These are phyloP conservation scores for Dactylellina haptotyla DNA, from an alignment of 2,329 filamentous ascomycete genomes.

Conservation along the genomic window DNA sequence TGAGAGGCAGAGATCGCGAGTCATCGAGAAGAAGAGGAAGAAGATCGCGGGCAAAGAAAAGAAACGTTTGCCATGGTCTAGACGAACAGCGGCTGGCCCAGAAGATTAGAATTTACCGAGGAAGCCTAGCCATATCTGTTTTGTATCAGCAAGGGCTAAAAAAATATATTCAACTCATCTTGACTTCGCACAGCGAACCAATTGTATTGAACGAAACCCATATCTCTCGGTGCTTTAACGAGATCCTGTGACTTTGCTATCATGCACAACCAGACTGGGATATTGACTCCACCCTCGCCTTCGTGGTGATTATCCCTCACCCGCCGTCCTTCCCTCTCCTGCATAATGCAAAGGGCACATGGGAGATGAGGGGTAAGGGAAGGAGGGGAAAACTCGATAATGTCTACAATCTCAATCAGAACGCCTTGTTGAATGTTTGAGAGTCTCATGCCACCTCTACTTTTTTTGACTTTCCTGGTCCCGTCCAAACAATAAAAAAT, in stretches of 20 bases:
- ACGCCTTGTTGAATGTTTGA: slow-evolving; percentile 33
- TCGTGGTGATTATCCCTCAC: slow-evolving; percentile 45
- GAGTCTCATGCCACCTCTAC: slow-evolving; percentile 31
- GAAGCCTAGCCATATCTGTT: slow-evolving; percentile 34
- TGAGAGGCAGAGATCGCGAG: slow-evolving; percentile 82
- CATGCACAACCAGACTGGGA: slow-evolving; percentile 44
- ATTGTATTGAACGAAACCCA: slow-evolving; percentile 37
- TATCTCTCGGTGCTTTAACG: slow-evolving; percentile 40
- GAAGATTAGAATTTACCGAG: slow-evolving; percentile 51
- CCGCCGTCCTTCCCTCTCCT: slow-evolving; percentile 42
- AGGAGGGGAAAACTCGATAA: slow-evolving; percentile 15
- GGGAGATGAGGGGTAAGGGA: slow-evolving; percentile 47
- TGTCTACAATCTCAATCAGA: slow-evolving; percentile 28
- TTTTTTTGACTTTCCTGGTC: neutral
- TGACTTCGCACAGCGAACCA: slow-evolving; percentile 40
- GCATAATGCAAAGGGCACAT: slow-evolving; percentile 52
- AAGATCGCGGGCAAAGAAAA: slow-evolving; percentile 87
- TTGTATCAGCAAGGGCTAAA: slow-evolving; percentile 1
- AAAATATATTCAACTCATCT: neutral
- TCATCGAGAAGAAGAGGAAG: slow-evolving; percentile 87
- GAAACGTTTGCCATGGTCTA: slow-evolving; percentile 61
- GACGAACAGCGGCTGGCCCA: slow-evolving; percentile 43
- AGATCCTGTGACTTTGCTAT: slow-evolving; percentile 54
- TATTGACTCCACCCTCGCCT: slow-evolving; percentile 39
- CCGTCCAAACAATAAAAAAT: slow-evolving; percentile 22